Percentiles rank a stretch among this genome's conserved stretches.
Evolutionary conservation across 129 eudicot genomes (phyloP).

Genomic region (Arctium lappa): DNA sequence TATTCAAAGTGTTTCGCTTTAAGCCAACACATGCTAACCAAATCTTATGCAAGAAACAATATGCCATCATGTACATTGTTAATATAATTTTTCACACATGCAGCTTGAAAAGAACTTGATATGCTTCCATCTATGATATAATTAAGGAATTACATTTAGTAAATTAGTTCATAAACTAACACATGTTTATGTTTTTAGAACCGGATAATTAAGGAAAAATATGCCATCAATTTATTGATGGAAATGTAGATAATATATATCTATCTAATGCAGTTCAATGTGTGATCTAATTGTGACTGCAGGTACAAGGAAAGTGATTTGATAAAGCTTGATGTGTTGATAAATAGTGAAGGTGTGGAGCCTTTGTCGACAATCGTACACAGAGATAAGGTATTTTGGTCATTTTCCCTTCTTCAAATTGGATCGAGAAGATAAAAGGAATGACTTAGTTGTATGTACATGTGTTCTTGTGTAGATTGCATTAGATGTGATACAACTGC

Average conservation of each 20-base stretch:
- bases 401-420: conserved; percentile 5
- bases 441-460: neutral
- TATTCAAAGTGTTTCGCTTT: neutral
- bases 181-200: conserved; percentile 3
- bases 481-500: neutral
- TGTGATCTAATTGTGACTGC: conserved; percentile 16
- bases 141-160: neutral
- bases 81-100: neutral
- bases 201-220: neutral
- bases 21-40: neutral
- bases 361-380: conserved; percentile 97
- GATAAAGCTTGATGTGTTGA: conserved; percentile 90
- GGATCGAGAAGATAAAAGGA: neutral
- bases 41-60: neutral
- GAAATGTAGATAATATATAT: conserved; percentile 1
- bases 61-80: neutral
- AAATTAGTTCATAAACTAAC: neutral
- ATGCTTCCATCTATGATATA: neutral
- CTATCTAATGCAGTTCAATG: neutral
- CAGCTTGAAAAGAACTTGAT: neutral
- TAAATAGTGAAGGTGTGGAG: conserved; percentile 89
- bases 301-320: conserved; percentile 84
- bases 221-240: conserved; percentile 1
- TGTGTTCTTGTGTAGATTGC: neutral
- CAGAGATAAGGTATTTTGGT: conserved; percentile 70